Evolutionary conservation across 2,329 filamentous ascomycete species (phyloP).

Genomic region (Colletotrichum graminicola): DNA sequence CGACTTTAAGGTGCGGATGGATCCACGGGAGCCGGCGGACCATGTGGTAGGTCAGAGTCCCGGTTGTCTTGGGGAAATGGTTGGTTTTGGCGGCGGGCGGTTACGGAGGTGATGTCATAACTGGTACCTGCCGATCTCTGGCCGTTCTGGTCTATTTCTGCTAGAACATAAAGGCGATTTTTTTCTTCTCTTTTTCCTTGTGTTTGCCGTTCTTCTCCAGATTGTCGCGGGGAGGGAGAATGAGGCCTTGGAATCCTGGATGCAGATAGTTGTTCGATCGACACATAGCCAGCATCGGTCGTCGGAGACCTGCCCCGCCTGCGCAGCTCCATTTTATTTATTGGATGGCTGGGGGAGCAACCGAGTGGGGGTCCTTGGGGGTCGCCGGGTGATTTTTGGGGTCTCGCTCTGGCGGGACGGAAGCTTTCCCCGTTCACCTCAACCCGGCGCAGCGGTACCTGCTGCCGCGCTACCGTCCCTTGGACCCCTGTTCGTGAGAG

Average conservation of each 20-base stretch:
- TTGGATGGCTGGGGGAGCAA: slow-evolving; percentile 15
- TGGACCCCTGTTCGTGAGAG: slow-evolving; percentile 1
- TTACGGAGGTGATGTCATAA: slow-evolving; percentile 1
- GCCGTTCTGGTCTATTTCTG: neutral
- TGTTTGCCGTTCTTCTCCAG: neutral
- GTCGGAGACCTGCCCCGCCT: neutral
- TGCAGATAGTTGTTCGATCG: neutral
- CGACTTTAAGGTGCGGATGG: slow-evolving; percentile 37
- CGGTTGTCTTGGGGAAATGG: neutral
- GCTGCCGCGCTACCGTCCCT: slow-evolving; percentile 20
- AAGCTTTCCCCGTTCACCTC: slow-evolving; percentile 1
- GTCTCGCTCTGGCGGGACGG: neutral
- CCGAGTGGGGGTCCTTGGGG: slow-evolving; percentile 20
- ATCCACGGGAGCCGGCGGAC: slow-evolving; percentile 40
- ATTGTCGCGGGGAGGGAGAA: neutral
- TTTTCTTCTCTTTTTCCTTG: neutral
- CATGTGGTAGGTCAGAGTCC: slow-evolving; percentile 4
- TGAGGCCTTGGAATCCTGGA: neutral
- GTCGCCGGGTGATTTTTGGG: neutral
- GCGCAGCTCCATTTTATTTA: slow-evolving; percentile 5
- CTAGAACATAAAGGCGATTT: neutral
- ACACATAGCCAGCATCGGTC: neutral
- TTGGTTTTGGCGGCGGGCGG: neutral
- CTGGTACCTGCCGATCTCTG: neutral
- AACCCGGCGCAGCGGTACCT: slow-evolving; percentile 4